Evolutionary conservation across 495 filamentous ascomycete species (phyloP).

Genomic region (Xylaria castorea): DNA sequence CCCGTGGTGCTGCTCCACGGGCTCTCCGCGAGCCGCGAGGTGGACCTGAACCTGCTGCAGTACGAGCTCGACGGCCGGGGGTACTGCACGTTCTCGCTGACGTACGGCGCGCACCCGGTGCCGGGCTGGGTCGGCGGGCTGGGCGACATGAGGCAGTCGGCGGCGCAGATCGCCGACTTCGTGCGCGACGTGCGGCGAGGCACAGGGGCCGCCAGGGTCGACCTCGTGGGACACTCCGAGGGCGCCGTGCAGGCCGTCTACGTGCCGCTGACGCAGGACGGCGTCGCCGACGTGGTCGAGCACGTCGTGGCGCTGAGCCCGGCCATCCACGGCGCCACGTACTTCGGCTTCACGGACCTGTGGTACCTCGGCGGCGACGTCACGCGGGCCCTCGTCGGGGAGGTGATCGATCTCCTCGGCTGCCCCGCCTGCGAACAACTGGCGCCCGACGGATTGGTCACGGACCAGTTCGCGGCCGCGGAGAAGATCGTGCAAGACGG

Average conservation of each 20-base stretch:
- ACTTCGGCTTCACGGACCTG: slow-evolving; percentile 55
- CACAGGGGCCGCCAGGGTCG: slow-evolving; percentile 54
- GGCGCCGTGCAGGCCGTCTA: slow-evolving; percentile 60
- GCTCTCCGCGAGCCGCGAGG: slow-evolving; percentile 57
- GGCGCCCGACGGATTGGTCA: slow-evolving; percentile 44
- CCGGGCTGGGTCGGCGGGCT: slow-evolving; percentile 58
- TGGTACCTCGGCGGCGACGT: slow-evolving; percentile 50
- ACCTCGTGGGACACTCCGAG: slow-evolving; percentile 63
- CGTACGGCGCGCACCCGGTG: slow-evolving; percentile 58
- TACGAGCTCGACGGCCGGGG: slow-evolving; percentile 56
- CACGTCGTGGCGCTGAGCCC: slow-evolving; percentile 58
- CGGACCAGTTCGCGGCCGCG: slow-evolving; percentile 49
- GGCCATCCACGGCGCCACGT: slow-evolving; percentile 57
- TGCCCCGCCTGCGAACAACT: slow-evolving; percentile 57
- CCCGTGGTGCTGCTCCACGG: slow-evolving; percentile 62
- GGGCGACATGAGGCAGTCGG: slow-evolving; percentile 52
- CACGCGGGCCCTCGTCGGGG: slow-evolving; percentile 37
- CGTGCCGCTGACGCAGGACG: slow-evolving; percentile 55
- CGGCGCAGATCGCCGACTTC: slow-evolving; percentile 57
- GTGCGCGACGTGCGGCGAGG: slow-evolving; percentile 50
- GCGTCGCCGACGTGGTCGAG: slow-evolving; percentile 52
- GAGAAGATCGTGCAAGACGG: slow-evolving; percentile 53
- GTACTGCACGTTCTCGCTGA: slow-evolving; percentile 60
- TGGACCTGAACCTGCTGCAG: slow-evolving; percentile 61
- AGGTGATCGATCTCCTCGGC: slow-evolving; percentile 48